Base-by-base conservation (phyloP, 352 stramenopile genomes). In the Phytophthora meadii region DNA sequence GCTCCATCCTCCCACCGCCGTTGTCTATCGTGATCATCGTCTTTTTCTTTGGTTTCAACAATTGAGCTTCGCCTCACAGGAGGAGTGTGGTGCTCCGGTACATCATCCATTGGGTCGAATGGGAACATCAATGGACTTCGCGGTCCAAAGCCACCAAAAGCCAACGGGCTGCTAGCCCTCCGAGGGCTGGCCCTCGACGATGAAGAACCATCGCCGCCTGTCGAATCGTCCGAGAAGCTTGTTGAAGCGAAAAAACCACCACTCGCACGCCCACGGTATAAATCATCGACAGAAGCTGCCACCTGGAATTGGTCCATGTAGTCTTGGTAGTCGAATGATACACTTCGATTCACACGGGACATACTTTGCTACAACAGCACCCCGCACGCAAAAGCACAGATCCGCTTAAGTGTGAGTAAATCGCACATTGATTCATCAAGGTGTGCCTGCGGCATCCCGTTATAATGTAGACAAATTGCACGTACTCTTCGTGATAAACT, bases 301-400 rank as follows among this genome's bases (percentile, higher is more conserved):
- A 66, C 39, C 0, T 52, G 65, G 47, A 74, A 84, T 15, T 65
- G 64, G 27, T 90, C 80, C 5, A 76, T 59, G n/a, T 67, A 70
- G 19, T 93, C 86, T 25, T 87, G 86, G 25, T 80, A 84, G 49
- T 94, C 86, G 57, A 92, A 88, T 41, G 86, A 94, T 12, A 92
- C 75, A 44, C 86, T 94, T 15, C 86, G 81, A 40, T 84, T 91
- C 36, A 82, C 78, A 34, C 82, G 81, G n/a, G 72, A 77, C 53
- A 93, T 86, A 58, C 81, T 93, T 62, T 89, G 59, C 49, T 67
- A 10, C 4, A 66, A 34, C 44, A 47, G 36, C 25, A 32, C 51
- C 37, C 41, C 52, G 28, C 28, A 66, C 34, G 5, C 24, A 65
- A 49, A 37, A 10, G 27, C 15, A 61, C 34, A 65, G 17, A 63